phyloP scores from a whole-genome alignment of 352 stramenopile species.

The Globisporangium orthogonon region DNA sequence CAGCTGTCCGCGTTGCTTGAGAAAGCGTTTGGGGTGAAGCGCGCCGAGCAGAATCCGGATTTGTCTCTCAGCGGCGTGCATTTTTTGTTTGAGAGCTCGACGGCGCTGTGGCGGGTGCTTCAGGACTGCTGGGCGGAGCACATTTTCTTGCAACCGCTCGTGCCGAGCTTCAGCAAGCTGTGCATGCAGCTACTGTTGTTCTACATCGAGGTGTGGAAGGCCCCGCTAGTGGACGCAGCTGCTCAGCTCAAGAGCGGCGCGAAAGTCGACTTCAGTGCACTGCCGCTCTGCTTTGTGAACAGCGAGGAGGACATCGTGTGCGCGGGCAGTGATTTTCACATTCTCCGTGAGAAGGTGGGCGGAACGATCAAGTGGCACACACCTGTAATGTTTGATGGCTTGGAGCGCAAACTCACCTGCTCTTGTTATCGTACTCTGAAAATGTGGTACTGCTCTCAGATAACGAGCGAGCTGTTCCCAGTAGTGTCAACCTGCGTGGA shows the following conservation, averaged over 20 bases:
- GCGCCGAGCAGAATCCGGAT: conserved; percentile 16
- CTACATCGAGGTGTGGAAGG: conserved; percentile 51
- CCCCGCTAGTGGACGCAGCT: conserved; percentile 39
- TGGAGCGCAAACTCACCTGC: conserved; percentile 1
- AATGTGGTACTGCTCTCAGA: conserved; percentile 18
- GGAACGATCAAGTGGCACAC: background rate
- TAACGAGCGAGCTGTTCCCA: conserved; percentile 37
- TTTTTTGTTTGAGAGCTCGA: conserved; percentile 50
- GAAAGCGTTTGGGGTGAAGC: conserved; percentile 34
- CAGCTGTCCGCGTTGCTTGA: conserved; percentile 48
- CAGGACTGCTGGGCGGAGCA: conserved; percentile 49
- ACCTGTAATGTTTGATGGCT: background rate
- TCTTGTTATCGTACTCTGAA: background rate
- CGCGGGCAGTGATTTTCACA: conserved; percentile 67
- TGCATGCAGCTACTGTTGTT: conserved; percentile 63
- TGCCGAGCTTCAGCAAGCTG: conserved; percentile 62
- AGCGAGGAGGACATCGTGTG: conserved; percentile 64
- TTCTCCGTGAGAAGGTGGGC: conserved; percentile 47
- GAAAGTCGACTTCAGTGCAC: conserved; percentile 38
- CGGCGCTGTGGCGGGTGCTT: conserved; percentile 36
- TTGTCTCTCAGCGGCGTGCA: conserved; percentile 3
- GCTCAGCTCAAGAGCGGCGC: conserved; percentile 28
- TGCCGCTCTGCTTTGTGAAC: conserved; percentile 37
- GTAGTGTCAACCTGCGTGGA: conserved; percentile 27
- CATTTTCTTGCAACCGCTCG: conserved; percentile 48